Base-by-base conservation (phyloP, 2,329 filamentous ascomycete species). In the Fusarium concolor region DNA sequence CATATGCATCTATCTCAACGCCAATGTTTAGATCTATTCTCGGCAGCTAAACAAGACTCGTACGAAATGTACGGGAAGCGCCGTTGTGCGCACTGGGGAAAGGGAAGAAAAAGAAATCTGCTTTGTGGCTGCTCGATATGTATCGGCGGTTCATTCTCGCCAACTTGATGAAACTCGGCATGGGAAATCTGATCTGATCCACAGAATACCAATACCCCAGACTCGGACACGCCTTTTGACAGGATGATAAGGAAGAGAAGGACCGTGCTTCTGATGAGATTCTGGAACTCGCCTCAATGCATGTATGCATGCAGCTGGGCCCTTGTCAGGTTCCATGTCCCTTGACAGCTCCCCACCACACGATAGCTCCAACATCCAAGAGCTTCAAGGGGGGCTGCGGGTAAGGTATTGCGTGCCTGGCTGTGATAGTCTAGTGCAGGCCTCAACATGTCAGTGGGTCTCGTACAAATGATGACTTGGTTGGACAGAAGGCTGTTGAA, bases 221-320 rank as follows among this genome's bases (percentile, higher is more conserved):
- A 31, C 39, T 51, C 43, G 33, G 39, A 33, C 44, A 57, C 33
- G 24, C 38, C 33, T 52, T 43, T 54, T 15, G 18, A 17, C n/a
- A 20, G 43, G 31, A 37, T 29, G 31, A 54, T 49, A 54, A 49
- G 50, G 35, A 9, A 44, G 28, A 17, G 24, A 56, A 60, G 31
- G 44, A 28, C 8, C 28, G 18, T 41, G 56, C 58, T 74, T 74
- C 70, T 62, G 65, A 37, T 50, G 68, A 69, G 39, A 62, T 72
- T 74, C 71, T 74, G 71, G 71, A 73, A 73, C 51, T 62, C 63
- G 50, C 55, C 26, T 33, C 56, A 39, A 38, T 62, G 31, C 31
- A 44, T 47, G 42, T 38, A 49, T 39, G 42, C 42, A 49, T 41
- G 41, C 31, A 54, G 29, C 42, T 22, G 24, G 31, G 17, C 33